These are phyloP conservation scores for Geotrichum cucujoidarum DNA, from an alignment of 1,139 yeast species.

Conservation along the genomic window DNA sequence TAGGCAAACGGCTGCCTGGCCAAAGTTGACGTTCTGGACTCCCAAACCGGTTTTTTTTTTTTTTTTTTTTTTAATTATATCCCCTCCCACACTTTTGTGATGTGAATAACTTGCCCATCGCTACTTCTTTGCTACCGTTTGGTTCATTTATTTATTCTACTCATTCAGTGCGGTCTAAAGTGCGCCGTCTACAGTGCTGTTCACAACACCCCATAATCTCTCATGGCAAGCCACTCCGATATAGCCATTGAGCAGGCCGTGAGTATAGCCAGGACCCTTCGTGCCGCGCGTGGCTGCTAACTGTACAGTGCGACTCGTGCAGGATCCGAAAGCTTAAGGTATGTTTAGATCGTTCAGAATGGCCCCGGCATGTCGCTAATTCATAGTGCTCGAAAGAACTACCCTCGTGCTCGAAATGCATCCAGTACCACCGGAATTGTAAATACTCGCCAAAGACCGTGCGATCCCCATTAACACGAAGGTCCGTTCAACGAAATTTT, in stretches of 20 bases:
- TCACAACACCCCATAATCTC: too few relatives aligned
- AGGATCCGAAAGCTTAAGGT: constrained; percentile 45
- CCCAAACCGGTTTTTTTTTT: too few relatives aligned
- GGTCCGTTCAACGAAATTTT: too few relatives aligned
- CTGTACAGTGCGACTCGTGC: constrained; percentile 45
- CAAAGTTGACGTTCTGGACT: too few relatives aligned
- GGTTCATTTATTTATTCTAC: too few relatives aligned
- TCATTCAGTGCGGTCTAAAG: too few relatives aligned
- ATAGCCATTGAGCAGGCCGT: constrained; percentile 18
- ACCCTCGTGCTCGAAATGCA: constrained; percentile 75
- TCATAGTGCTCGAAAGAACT: constrained; percentile 54
- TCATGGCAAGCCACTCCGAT: constrained; percentile 7
- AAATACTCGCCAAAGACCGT: constrained; percentile 71
- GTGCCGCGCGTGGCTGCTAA: neutral
- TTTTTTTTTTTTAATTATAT: too few relatives aligned
- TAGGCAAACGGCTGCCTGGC: too few relatives aligned
- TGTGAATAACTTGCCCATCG: too few relatives aligned
- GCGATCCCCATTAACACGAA: constrained; percentile 77
- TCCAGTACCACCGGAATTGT: constrained; percentile 68
- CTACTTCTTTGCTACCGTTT: too few relatives aligned
- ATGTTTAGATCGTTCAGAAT: neutral
- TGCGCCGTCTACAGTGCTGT: too few relatives aligned
- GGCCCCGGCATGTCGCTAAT: neutral
- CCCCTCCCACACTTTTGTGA: too few relatives aligned
- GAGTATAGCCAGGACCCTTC: neutral